These are phyloP conservation scores for Penicillium sp. DNA, from an alignment of 2,329 filamentous ascomycete genomes.

Conservation along the genomic window DNA sequence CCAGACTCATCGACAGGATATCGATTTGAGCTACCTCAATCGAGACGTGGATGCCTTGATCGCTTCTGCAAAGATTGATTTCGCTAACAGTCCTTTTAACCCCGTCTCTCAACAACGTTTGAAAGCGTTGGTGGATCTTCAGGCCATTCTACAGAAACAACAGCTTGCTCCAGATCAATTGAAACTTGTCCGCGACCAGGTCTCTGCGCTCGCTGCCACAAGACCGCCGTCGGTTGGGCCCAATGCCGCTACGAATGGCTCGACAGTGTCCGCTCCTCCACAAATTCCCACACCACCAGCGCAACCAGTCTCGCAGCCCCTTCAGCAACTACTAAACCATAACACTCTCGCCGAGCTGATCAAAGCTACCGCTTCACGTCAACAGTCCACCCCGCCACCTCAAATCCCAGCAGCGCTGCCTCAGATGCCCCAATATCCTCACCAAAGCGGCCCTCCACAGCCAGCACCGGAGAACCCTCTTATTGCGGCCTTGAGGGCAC, in stretches of 20 bases:
- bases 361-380: slow-evolving; percentile 43
- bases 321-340: slow-evolving; percentile 42
- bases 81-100: slow-evolving; percentile 74
- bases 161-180: slow-evolving; percentile 78
- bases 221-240: slow-evolving; percentile 20
- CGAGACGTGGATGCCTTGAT: slow-evolving; percentile 80
- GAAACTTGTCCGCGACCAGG: slow-evolving; percentile 78
- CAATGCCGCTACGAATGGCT: slow-evolving; percentile 16
- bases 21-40: slow-evolving; percentile 70
- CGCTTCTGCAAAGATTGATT: slow-evolving; percentile 67
- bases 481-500: slow-evolving; percentile 65
- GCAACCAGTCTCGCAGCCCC: slow-evolving; percentile 36
- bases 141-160: slow-evolving; percentile 73
- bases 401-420: slow-evolving; percentile 44
- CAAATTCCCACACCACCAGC: slow-evolving; percentile 43
- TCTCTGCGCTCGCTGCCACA: slow-evolving; percentile 66
- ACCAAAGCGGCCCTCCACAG: slow-evolving; percentile 54
- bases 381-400: slow-evolving; percentile 47
- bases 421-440: slow-evolving; percentile 60
- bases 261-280: slow-evolving; percentile 32
- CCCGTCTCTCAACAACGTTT: slow-evolving; percentile 72
- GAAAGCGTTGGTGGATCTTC: slow-evolving; percentile 80
- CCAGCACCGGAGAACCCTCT: slow-evolving; percentile 58
- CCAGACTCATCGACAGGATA: slow-evolving; percentile 36
- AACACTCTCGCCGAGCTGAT: slow-evolving; percentile 46